Conservation (phyloP, 2,329 filamentous ascomycete genomes). For the Ophiostoma triangulosporum region DNA sequence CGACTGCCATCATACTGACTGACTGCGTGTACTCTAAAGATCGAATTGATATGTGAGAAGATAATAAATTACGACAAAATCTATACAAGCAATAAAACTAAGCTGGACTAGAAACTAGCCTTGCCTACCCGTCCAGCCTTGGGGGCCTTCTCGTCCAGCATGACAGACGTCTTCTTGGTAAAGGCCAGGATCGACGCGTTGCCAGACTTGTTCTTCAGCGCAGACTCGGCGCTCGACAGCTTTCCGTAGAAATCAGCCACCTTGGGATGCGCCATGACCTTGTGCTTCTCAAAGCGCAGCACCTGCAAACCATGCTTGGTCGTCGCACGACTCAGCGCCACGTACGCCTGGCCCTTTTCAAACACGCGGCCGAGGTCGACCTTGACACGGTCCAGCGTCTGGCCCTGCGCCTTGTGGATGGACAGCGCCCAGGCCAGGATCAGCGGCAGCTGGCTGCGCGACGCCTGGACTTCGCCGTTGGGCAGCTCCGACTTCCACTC, state of each 20-base stretch:
- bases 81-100: no score
- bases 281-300: slow-evolving; percentile 71
- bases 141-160: slow-evolving; percentile 21
- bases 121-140: not conserved
- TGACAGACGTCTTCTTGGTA: slow-evolving; percentile 21
- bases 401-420: slow-evolving; percentile 95
- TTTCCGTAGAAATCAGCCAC: slow-evolving; percentile 78
- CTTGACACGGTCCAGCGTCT: slow-evolving; percentile 85
- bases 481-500: slow-evolving; percentile 97
- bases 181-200: slow-evolving; percentile 28
- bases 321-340: slow-evolving; percentile 86
- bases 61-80: no score
- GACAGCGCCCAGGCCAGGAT: slow-evolving; percentile 95
- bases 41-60: not conserved
- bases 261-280: slow-evolving; percentile 86
- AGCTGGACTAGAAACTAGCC: not conserved
- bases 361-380: slow-evolving; percentile 88
- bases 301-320: slow-evolving; percentile 80
- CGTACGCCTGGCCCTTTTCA: slow-evolving; percentile 95
- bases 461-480: slow-evolving; percentile 83
- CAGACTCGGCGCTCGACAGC: slow-evolving; percentile 55
- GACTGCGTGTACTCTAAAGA: no score
- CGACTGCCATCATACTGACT: no score
- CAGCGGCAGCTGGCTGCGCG: slow-evolving; percentile 67
- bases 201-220: slow-evolving; percentile 19